Evolutionary conservation across 257 asterid genomes (phyloP).

Genomic region (Nicotiana tabacum): DNA sequence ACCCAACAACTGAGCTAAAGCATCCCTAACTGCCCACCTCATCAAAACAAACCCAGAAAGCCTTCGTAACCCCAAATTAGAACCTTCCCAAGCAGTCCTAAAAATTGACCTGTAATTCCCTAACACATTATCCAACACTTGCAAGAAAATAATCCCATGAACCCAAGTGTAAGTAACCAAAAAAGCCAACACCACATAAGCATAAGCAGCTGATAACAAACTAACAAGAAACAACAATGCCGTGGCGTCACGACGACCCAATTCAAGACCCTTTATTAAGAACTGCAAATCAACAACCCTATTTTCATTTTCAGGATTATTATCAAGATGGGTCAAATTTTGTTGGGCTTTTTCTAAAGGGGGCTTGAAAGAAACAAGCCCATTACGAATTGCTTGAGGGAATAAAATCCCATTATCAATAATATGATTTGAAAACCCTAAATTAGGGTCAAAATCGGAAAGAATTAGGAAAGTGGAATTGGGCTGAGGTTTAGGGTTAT

Average conservation of each 20-base stretch:
- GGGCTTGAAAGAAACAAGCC: constrained; percentile 40
- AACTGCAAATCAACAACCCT: constrained; percentile 60
- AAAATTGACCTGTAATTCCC: constrained; percentile 49
- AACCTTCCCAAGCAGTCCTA: constrained; percentile 72
- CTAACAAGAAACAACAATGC: constrained; percentile 55
- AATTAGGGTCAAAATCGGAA: constrained; percentile 36
- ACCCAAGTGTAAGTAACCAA: constrained; percentile 73
- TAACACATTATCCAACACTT: constrained; percentile 63
- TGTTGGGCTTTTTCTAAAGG: constrained; percentile 18
- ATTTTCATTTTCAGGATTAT: background rate
- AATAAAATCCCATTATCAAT: constrained; percentile 43
- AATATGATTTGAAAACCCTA: constrained; percentile 41
- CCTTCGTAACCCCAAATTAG: constrained; percentile 66
- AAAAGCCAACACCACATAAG: constrained; percentile 64
- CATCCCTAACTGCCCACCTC: constrained; percentile 95
- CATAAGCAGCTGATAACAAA: constrained; percentile 51
- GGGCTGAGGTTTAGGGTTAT: constrained; percentile 35
- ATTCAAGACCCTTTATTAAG: constrained; percentile 60
- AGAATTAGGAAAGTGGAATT: constrained; percentile 43
- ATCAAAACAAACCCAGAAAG: constrained; percentile 68
- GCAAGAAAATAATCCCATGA: constrained; percentile 60
- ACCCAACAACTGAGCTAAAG: constrained; percentile 71
- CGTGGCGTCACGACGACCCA: constrained; percentile 56
- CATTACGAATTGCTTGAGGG: constrained; percentile 32
- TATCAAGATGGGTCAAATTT: constrained; percentile 4